phyloP scores from a whole-genome alignment of 1,139 yeast genomes.

The Oligophagozyma castellii region DNA sequence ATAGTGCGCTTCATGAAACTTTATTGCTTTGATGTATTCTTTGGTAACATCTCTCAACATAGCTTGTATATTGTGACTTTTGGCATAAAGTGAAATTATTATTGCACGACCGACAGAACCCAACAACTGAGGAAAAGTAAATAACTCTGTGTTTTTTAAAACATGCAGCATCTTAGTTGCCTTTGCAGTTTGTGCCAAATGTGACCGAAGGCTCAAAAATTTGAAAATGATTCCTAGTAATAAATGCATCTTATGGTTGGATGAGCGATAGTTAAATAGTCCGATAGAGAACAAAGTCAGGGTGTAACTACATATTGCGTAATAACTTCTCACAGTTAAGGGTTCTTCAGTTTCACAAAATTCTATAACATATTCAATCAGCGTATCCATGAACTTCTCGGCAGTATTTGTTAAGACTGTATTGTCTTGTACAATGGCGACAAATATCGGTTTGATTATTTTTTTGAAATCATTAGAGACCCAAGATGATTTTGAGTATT shows the following conservation, averaged over 20 bases:
- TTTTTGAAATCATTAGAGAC: constrained; percentile 10
- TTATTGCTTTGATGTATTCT: constrained; percentile 7
- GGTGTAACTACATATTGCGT: constrained; percentile 11
- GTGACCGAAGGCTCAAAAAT: constrained; percentile 14
- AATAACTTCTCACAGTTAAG: constrained; percentile 11
- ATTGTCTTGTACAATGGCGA: constrained; percentile 8
- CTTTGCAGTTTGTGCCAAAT: constrained; percentile 11
- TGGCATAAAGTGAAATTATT: constrained; percentile 15
- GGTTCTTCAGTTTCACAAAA: constrained; percentile 9
- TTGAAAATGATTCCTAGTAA: constrained; percentile 14
- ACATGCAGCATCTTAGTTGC: constrained; percentile 5
- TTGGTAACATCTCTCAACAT: constrained; percentile 7
- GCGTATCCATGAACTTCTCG: constrained; percentile 9
- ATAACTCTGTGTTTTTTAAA: constrained; percentile 9
- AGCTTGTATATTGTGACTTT: constrained; percentile 11
- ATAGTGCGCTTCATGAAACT: constrained; percentile 7
- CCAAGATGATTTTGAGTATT: constrained; percentile 11
- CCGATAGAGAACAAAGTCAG: constrained; percentile 16
- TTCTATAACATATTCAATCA: constrained; percentile 13
- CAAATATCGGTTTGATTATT: constrained; percentile 9
- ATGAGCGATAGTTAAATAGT: constrained; percentile 13
- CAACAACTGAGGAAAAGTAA: constrained; percentile 13
- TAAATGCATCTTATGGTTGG: constrained; percentile 13
- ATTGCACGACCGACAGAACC: constrained; percentile 20
- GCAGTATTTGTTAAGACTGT: constrained; percentile 2